Base-by-base conservation (phyloP, 2,329 filamentous ascomycete genomes). In the Botrytis sinoallii region DNA sequence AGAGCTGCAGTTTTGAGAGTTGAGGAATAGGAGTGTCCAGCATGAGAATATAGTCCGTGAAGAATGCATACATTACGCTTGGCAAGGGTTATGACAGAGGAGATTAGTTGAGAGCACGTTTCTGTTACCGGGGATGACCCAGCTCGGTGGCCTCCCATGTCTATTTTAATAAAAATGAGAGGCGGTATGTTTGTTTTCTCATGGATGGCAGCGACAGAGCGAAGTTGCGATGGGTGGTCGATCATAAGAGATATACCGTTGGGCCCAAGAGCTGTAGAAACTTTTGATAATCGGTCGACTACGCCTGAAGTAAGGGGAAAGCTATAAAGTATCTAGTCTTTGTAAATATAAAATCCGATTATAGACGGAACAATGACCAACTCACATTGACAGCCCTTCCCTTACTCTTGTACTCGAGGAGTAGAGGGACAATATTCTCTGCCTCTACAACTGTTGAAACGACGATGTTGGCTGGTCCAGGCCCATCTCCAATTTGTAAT, bases 361-460 rank as follows among this genome's bases (percentile, higher is more conserved):
- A 35, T 42, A 22, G 35, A n/a, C 29, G 12, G 57, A 64, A 35
- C 22, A 52, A 63, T 32, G 67, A n/a, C 52, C 61, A 74, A 79
- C 85, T 78, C 82, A 91, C 88, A 79, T 91, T 93, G 70, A 91
- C 85, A 25, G 82, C 79, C 10, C 89, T 85, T 4, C 87, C 88
- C 61, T 83, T 80, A 0, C 80, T 77, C 78, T 88, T 86, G 76
- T 89, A 89, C 73, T 91, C 86, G 18, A 86, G 81, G 1, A 95
- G 82, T 59, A 90, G 85, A 0, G 88, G 88, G 12, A 88, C 74
- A 9, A 95, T 83, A 69, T 88, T 86, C 80, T 95, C 92, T 1
- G 90, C 90, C 82, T 95, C 93, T 3, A 88, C 83, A n/a, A 95
- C 77, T 0, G 93, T 96, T 1, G 92, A 95, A 1, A 91, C 90